Conservation (phyloP, 495 filamentous ascomycete species). For the Tuber indicum region DNA sequence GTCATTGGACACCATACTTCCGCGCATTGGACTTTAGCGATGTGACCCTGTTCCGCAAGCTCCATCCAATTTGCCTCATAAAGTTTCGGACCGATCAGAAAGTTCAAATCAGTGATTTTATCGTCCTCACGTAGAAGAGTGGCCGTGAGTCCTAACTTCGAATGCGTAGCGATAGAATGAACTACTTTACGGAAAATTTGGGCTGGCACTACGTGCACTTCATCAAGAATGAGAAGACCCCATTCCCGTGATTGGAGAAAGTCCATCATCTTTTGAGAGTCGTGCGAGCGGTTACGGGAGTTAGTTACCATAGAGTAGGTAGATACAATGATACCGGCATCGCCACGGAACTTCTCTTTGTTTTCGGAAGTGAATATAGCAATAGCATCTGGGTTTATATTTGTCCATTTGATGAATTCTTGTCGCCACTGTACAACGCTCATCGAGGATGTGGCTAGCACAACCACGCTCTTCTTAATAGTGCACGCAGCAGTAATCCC, state of each 20-base stretch:
- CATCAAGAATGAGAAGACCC: constrained; percentile 96
- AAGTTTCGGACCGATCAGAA: constrained; percentile 92
- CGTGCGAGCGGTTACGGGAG: constrained; percentile 75
- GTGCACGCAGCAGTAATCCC: constrained; percentile 96
- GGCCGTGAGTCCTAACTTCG: constrained; percentile 93
- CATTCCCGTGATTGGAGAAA: constrained; percentile 88
- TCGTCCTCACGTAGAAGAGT: constrained; percentile 94
- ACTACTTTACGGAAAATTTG: constrained; percentile 93
- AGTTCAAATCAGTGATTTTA: constrained; percentile 96
- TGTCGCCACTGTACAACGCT: constrained; percentile 95
- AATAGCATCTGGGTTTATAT: constrained; percentile 88
- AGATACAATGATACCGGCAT: constrained; percentile 90
- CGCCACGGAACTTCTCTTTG: constrained; percentile 81
- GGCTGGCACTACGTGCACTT: constrained; percentile 96
- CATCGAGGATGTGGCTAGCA: constrained; percentile 95
- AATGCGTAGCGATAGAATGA: constrained; percentile 82
- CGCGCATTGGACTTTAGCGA: constrained; percentile 94
- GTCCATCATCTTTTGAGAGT: constrained; percentile 96
- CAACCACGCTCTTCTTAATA: constrained; percentile 90
- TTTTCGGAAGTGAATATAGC: constrained; percentile 91
- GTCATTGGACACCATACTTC: constrained; percentile 99
- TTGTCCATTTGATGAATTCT: constrained; percentile 96
- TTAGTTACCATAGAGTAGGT: constrained; percentile 98
- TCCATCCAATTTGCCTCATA: constrained; percentile 99
- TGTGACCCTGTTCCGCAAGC: constrained; percentile 90